Evolutionary conservation across 2,329 filamentous ascomycete genomes (phyloP), one percentile per base, ranked within the genome.

Genomic region (Nemania sp.): DNA sequence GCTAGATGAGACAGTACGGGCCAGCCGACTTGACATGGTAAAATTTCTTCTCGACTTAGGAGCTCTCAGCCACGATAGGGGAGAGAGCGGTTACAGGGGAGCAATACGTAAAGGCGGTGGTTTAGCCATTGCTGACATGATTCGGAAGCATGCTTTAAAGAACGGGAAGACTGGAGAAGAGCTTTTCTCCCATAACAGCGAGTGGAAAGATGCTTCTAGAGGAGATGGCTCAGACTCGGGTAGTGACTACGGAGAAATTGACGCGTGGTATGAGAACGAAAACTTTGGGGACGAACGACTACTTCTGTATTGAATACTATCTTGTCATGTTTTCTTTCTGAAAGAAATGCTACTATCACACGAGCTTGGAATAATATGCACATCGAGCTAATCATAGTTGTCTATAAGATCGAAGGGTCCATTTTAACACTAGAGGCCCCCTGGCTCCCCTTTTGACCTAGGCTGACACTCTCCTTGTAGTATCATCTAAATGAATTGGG

Each of bases 11-110:
- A 62, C 65, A 8, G 67, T 52, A n/a, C 0, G 0, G 0, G 11
- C 1, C 1, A 64, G 62, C 5, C 43, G 49, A 18, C 54, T 72
- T 47, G 72, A 72, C 35, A 69, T 72, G 67, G 72, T 70, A 10
- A 45, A 71, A 20, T 62, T 68, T 26, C 59, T 73, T 15, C 60
- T 73, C 13, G 58, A 61, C 20, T 52, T 70, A 5, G 70, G 70
- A 1, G 70, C 67, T 29, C 59, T 72, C 5, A 72, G 70, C 51
- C 6, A 62, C 5, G 11, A 52, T 13, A 22, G 38, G 15, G 67
- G 67, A 2, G 20, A 63, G n/a, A 69, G 58, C 22, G 68, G 67
- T 22, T 73, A 73, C 24, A 62, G 60, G 20, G 69, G 69, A 26
- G 69, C 67, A 60, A 65, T 65, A 52, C 3, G 7, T 13, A n/a